These are phyloP conservation scores for Psophocarpus tetragonolobus DNA, from an alignment of 306 rosid species.

Conservation along the genomic window DNA sequence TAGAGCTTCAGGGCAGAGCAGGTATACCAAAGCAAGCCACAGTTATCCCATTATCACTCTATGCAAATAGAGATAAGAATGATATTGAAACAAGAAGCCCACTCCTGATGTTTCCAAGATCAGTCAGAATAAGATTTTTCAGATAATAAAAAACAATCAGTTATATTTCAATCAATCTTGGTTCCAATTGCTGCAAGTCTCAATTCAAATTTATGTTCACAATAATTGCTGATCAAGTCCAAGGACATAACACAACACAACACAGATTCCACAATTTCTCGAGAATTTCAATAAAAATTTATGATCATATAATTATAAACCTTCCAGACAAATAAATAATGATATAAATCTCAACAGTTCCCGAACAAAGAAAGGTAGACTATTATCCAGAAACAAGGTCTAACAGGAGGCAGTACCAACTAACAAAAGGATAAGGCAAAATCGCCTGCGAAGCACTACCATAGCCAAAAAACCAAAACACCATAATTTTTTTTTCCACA, in stretches of 20 bases:
- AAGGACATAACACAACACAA: neutral
- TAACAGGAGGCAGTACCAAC: neutral
- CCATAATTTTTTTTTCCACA: slow-evolving; percentile 25
- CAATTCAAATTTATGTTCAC: neutral
- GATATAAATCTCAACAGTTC: neutral
- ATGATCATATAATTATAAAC: neutral
- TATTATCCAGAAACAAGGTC: slow-evolving; percentile 21
- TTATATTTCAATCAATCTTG: neutral
- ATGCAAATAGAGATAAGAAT: neutral
- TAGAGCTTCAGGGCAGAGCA: neutral
- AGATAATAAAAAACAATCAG: neutral
- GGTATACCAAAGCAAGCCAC: neutral
- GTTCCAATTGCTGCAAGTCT: neutral
- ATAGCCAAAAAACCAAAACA: slow-evolving; percentile 18
- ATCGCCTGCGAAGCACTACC: slow-evolving; percentile 35
- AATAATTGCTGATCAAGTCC: neutral
- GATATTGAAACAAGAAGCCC: too few species aligned
- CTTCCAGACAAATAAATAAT: neutral
- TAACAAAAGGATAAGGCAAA: slow-evolving; percentile 36
- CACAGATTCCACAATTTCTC: neutral
- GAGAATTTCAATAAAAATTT: neutral
- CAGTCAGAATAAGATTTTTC: neutral
- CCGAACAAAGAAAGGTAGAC: neutral
- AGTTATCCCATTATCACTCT: neutral
- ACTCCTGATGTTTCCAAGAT: neutral